A percentile compares a stretch with the other conserved stretches of the same genome.
phyloP scores from a whole-genome alignment of 257 asterid genomes.

The Fraxinus excelsior region DNA sequence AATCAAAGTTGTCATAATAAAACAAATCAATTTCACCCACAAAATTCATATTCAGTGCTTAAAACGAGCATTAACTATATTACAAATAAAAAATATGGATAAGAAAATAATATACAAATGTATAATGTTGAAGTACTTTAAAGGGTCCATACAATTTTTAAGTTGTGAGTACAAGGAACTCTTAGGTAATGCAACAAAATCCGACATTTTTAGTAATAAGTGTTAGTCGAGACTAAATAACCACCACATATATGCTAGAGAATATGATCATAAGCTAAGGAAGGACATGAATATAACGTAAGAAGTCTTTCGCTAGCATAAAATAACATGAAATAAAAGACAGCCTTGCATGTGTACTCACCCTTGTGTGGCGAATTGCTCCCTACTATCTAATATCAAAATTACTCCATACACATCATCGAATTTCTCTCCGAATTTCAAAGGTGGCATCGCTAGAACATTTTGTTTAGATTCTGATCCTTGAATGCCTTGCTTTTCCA shows the following conservation, averaged over 20 bases:
- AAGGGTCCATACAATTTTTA: not conserved
- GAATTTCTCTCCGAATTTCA: conserved; percentile 74
- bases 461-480: conserved; percentile 48
- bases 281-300: not conserved
- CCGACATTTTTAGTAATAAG: not conserved
- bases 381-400: conserved; percentile 87
- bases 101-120: not conserved
- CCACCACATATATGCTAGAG: conserved; percentile 21
- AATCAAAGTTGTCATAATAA: not conserved
- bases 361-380: conserved; percentile 85
- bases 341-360: conserved; percentile 34
- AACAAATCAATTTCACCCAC: not conserved
- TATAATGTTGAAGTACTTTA: not conserved
- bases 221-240: not conserved
- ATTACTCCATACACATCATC: conserved; percentile 81
- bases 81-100: not conserved
- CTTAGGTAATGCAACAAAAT: not conserved
- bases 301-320: not conserved
- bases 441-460: conserved; percentile 69
- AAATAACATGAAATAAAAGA: not conserved
- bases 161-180: not conserved
- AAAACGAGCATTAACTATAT: not conserved
- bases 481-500: conserved; percentile 34
- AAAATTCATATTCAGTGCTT: not conserved
- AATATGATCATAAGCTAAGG: not conserved